A percentile compares a stretch with the other conserved stretches of the same genome.
Evolutionary conservation across 1,284 basidiomycete species (phyloP).

Genomic region (Leccinum cinnamomeum): DNA sequence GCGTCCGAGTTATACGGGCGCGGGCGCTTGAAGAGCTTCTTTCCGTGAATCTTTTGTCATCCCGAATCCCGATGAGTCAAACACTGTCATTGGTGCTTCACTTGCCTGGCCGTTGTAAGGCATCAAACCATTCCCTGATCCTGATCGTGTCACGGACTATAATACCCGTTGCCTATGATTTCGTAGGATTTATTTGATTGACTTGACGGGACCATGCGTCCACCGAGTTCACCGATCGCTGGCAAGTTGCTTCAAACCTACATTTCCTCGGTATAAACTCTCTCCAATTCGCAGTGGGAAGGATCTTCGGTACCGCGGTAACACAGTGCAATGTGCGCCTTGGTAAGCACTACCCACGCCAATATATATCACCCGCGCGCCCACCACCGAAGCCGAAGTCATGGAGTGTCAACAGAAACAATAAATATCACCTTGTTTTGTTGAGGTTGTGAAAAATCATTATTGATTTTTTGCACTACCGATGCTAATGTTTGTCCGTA

Average conservation of each 20-base stretch:
- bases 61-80: neutral
- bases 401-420: neutral
- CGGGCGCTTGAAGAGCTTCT: neutral
- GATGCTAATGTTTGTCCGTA: too few relatives aligned
- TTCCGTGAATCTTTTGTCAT: neutral
- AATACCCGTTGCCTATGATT: neutral
- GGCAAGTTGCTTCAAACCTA: neutral
- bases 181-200: neutral
- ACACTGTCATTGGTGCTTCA: neutral
- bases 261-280: neutral
- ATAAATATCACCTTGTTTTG: neutral
- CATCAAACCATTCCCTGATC: neutral
- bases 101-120: neutral
- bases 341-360: neutral
- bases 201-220: neutral
- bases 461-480: too few relatives aligned
- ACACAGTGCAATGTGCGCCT: neutral
- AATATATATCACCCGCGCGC: neutral
- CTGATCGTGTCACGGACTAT: neutral
- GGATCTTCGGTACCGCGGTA: neutral
- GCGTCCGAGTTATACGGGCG: neutral
- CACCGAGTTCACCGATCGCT: neutral
- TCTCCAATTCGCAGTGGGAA: neutral
- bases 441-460: too few relatives aligned
- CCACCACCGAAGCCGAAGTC: neutral